These are phyloP conservation scores for Strobilomyces dryophilus DNA, from an alignment of 768 basidiomycete genomes.

Conservation along the genomic window DNA sequence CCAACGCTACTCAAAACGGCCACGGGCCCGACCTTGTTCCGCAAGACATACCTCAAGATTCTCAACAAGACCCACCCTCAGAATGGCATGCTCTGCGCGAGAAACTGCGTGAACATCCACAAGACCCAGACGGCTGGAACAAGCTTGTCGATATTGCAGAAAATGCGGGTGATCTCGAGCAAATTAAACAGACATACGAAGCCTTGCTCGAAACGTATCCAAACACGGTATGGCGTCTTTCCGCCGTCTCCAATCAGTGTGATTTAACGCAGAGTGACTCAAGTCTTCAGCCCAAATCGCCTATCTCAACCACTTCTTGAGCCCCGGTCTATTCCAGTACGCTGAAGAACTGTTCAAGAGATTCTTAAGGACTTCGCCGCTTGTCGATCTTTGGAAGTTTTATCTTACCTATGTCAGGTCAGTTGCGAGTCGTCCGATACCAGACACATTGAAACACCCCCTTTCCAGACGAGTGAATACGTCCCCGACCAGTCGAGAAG, in stretches of 20 bases:
- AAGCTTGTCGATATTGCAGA: conserved; percentile 76
- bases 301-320: conserved; percentile 75
- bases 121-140: conserved; percentile 77
- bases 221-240: conserved; percentile 71
- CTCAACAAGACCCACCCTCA: conserved; percentile 40
- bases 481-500: conserved; percentile 66
- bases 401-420: conserved; percentile 93
- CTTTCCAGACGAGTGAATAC: conserved; percentile 58
- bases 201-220: conserved; percentile 82
- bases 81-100: conserved; percentile 65
- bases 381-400: conserved; percentile 88
- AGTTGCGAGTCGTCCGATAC: conserved; percentile 29
- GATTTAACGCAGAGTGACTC: conserved; percentile 23
- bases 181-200: conserved; percentile 79
- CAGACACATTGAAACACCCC: conserved; percentile 11
- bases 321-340: conserved; percentile 60
- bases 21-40: conserved; percentile 20
- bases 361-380: conserved; percentile 80
- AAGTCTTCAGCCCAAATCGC: conserved; percentile 82
- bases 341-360: conserved; percentile 89
- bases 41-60: conserved; percentile 21
- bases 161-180: conserved; percentile 69
- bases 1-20: conserved; percentile 26
- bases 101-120: conserved; percentile 61
- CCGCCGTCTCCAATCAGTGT: conserved; percentile 22